Percentiles rank a stretch among this genome's conserved stretches.
These are phyloP conservation scores for Exophiala calicioides DNA, from an alignment of 2,329 filamentous ascomycete species.

Conservation along the genomic window DNA sequence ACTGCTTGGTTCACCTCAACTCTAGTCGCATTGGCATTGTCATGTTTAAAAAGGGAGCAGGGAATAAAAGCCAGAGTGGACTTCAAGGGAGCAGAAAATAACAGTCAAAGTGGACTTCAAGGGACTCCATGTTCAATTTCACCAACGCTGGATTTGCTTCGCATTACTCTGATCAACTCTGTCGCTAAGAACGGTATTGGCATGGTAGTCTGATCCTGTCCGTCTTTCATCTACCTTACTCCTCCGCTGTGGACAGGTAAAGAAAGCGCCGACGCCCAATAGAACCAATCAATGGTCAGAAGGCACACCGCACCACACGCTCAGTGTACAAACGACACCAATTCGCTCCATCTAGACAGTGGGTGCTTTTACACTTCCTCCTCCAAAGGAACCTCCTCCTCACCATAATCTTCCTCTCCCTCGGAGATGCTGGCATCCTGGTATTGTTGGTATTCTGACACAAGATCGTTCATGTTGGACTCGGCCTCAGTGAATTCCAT, in stretches of 20 bases:
- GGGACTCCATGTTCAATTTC: not conserved
- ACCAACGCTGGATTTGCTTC: conserved; percentile 5
- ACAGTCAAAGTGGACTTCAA: too few relatives aligned
- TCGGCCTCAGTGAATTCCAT: conserved; percentile 99
- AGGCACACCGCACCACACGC: conserved; percentile 8
- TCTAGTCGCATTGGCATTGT: too few relatives aligned
- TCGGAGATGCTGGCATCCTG: conserved; percentile 98
- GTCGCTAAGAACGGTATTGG: too few relatives aligned
- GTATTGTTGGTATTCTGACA: conserved; percentile 99
- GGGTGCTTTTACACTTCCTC: conserved; percentile 25
- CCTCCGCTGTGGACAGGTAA: conserved; percentile 6
- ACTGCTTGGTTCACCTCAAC: too few relatives aligned
- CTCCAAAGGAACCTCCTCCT: conserved; percentile 29
- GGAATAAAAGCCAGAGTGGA: too few relatives aligned
- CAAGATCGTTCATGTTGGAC: conserved; percentile 99
- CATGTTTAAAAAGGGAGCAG: too few relatives aligned
- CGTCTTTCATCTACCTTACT: conserved; percentile 1
- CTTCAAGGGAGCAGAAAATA: too few relatives aligned
- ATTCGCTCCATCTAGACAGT: not conserved
- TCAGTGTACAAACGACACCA: conserved; percentile 5
- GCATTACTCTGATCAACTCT: not conserved
- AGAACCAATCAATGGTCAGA: conserved; percentile 25
- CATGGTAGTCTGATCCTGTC: not conserved
- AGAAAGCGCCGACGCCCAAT: conserved; percentile 7
- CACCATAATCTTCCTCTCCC: conserved; percentile 83